Evolutionary conservation across 306 rosid genomes (phyloP), one percentile per base, ranked within the genome.

Genomic region (Quercus gilva): DNA sequence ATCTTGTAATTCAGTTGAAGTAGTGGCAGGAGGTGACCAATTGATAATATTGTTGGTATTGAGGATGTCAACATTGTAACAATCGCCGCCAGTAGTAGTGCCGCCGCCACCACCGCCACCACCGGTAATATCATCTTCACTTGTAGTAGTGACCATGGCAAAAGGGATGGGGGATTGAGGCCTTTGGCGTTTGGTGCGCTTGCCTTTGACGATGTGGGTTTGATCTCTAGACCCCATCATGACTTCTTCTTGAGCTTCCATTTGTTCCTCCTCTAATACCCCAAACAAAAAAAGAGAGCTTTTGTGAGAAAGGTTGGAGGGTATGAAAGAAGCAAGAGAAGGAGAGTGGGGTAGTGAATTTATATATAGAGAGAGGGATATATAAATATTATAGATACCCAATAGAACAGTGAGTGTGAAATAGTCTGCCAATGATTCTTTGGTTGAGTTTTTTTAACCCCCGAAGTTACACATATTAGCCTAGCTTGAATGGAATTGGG

Each of bases 111-210:
- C 80, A 0, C 64, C 85, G 19, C 76, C 91, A 6, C 81, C 86
- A 37, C 3, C 45, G 12, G 0, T 49, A 10, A 11, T 13, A 49
- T 49, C 53, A n/a, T 74, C 81, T 2, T 49, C 75, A 49, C 78
- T 78, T 0, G 86, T 73, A 4, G 86, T 73, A 3, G 87, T 59
- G 64, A 85, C 53, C 79, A 73, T 33, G 60, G 89, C 83, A 74
- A 90, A 89, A 59, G 93, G 98, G 23, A 86, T 78, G 0, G 99
- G 99, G n/a, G 99, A 95, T 82, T 88, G 95, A 10, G 92, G 97
- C 83, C 97, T 85, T 7, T 81, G 86, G 88, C 99, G 94, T 81
- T 95, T 95, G 71, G 98, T 95, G 49, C 99, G 85, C 80, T 92
- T 95, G 17, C 98, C 97, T 86, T 92, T 94, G 74, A 81, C 85